Percentiles rank a stretch among this genome's conserved stretches.
phyloP scores from a whole-genome alignment of 2,329 filamentous ascomycete genomes.

The Triangularia verruculosa region DNA sequence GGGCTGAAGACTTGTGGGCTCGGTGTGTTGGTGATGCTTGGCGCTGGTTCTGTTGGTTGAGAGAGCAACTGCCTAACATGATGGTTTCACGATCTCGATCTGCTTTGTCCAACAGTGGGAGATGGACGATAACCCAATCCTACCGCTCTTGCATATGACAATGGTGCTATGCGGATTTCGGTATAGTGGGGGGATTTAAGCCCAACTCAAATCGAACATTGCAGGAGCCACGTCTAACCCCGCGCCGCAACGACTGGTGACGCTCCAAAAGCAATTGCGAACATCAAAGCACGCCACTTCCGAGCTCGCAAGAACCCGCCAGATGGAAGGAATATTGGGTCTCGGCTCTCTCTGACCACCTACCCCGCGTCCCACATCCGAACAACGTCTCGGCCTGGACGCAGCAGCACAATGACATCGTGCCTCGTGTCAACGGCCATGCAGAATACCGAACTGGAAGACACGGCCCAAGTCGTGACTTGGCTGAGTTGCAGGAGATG shows the following conservation, averaged over 20 bases:
- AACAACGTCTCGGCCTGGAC: neutral
- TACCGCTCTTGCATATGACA: neutral
- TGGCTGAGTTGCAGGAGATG: neutral
- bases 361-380: slow-evolving; percentile 8
- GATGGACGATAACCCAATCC: neutral
- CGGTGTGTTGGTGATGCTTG: neutral
- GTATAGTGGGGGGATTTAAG: neutral
- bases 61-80: neutral
- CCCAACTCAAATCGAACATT: neutral
- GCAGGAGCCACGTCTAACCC: neutral
- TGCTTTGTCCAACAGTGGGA: neutral
- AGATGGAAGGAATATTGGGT: neutral
- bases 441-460: slow-evolving; percentile 6
- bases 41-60: neutral
- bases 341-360: neutral
- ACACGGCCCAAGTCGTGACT: neutral
- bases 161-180: neutral
- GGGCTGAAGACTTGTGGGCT: neutral
- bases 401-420: slow-evolving; percentile 5
- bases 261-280: slow-evolving; percentile 8
- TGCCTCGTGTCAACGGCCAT: slow-evolving; percentile 3
- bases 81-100: neutral
- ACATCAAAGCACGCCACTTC: slow-evolving; percentile 2
- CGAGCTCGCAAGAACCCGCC: neutral
- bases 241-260: slow-evolving; percentile 7